Base-by-base conservation (phyloP, 2,329 filamentous ascomycete species). In the Ceratocystis papillata region DNA sequence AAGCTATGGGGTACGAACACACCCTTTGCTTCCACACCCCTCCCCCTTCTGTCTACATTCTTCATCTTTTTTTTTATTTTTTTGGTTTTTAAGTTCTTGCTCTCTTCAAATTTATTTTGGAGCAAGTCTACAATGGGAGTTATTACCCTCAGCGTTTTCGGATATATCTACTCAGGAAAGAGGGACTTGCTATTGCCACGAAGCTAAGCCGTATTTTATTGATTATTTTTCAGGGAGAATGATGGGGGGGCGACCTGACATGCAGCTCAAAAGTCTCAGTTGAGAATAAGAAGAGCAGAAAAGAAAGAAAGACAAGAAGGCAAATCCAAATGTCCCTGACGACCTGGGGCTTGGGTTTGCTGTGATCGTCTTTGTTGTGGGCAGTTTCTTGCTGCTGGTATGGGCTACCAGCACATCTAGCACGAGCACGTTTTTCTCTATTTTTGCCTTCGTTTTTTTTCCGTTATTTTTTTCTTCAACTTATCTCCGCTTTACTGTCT, bases 401-500 rank as follows among this genome's bases (percentile, higher is more conserved):
- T 30, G 50, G 25, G 28, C 1, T 30, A 55, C 22, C 15, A 20
- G 30, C 53, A 28, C 28, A 57, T 28, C 53, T 33, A 57, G 12
- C 55, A 50, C 17, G 22, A 62, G 28, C 20, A 55, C n/a, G 33
- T 37, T 46, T 50, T 50, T 46, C 48, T 50, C 48, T 22, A 10
- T 50, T 25, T 20, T 50, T 20, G 20, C 22, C 50, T 33, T 41
- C 48, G 1, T 33, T 57, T 64, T 41, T 59, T 59, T 63, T 7
- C 30, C 4, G 3, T 63, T 48, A 44, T 55, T 30, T 46, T 48
- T 37, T 59, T 60, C 57, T 65, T 28, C 17, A 59, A 33, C 2
- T 28, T 28, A 57, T 57, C 53, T 57, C 53, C 53, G 53, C 53
- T 57, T 30, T 57, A n/a, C 8, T 33, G 53, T 30, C 53, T 28